phyloP scores from a whole-genome alignment of 768 basidiomycete genomes.

The Hydnomerulius pinastri region DNA sequence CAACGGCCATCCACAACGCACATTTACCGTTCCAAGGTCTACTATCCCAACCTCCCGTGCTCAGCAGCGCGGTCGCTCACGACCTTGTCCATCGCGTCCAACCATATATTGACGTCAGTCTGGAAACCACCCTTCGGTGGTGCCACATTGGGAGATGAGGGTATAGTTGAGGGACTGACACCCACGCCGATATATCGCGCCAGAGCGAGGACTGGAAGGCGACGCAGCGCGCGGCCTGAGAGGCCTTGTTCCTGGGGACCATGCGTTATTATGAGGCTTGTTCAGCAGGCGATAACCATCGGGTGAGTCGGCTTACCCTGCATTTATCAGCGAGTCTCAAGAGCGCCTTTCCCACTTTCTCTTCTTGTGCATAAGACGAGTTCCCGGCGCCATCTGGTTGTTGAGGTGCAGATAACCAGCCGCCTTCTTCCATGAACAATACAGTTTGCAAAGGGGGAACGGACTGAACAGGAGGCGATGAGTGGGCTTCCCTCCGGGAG shows the following conservation, averaged over 20 bases:
- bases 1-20: not conserved
- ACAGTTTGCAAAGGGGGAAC: constrained; percentile 65
- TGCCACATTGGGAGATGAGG: constrained; percentile 4
- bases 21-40: not conserved
- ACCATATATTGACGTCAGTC: constrained; percentile 65
- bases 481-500: not conserved
- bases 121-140: constrained; percentile 9
- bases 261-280: not conserved
- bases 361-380: constrained; percentile 49
- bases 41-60: constrained; percentile 45
- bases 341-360: constrained; percentile 57
- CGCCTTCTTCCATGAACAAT: constrained; percentile 20
- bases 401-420: constrained; percentile 5
- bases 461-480: constrained; percentile 39
- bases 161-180: constrained; percentile 17
- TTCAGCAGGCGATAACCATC: constrained; percentile 1
- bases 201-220: constrained; percentile 92
- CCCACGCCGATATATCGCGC: constrained; percentile 75
- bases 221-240: constrained; percentile 89
- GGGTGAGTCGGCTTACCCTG: constrained; percentile 52
- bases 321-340: constrained; percentile 75
- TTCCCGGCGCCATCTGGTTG: constrained; percentile 9
- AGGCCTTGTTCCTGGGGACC: constrained; percentile 63
- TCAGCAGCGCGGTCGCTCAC: constrained; percentile 60
- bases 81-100: constrained; percentile 82